Evolutionary conservation across 2,329 filamentous ascomycete genomes (phyloP).

Genomic region (Penicillium sp.): DNA sequence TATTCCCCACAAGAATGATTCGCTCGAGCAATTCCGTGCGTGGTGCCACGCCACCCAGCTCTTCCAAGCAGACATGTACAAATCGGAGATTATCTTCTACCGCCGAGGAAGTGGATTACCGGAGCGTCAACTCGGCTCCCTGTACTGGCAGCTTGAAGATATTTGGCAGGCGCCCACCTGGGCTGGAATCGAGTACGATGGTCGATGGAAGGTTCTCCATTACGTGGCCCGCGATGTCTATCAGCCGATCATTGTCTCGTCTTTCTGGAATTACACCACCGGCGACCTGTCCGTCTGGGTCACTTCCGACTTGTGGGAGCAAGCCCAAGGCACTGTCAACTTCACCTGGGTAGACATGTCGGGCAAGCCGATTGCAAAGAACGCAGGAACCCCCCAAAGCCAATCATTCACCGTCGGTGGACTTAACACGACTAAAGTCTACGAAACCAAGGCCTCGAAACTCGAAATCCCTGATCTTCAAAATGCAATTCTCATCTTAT

Average conservation of each 20-base stretch:
- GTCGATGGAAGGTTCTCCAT: slow-evolving; percentile 58
- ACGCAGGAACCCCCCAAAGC: slow-evolving; percentile 30
- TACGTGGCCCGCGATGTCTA: slow-evolving; percentile 55
- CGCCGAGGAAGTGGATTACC: slow-evolving; percentile 52
- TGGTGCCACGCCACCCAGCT: slow-evolving; percentile 59
- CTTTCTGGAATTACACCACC: slow-evolving; percentile 49
- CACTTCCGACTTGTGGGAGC: slow-evolving; percentile 53
- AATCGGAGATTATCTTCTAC: slow-evolving; percentile 56
- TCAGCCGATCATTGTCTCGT: slow-evolving; percentile 53
- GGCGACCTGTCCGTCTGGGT: slow-evolving; percentile 50
- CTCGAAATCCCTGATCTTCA: slow-evolving; percentile 29
- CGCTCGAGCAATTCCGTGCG: slow-evolving; percentile 53
- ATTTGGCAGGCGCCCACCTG: slow-evolving; percentile 60
- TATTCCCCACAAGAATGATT: slow-evolving; percentile 47
- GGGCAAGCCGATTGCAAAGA: slow-evolving; percentile 38
- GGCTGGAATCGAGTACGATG: slow-evolving; percentile 58
- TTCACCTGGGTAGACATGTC: slow-evolving; percentile 50
- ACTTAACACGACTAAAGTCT: slow-evolving; percentile 48
- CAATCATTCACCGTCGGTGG: slow-evolving; percentile 43
- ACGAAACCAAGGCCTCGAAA: slow-evolving; percentile 35
- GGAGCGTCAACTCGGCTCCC: slow-evolving; percentile 52
- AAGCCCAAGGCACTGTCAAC: slow-evolving; percentile 42
- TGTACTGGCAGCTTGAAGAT: slow-evolving; percentile 63
- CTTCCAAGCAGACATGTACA: slow-evolving; percentile 60
- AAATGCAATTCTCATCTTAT: slow-evolving; percentile 42